These are phyloP conservation scores for Verticillium dahliae DNA, from an alignment of 2,329 filamentous ascomycete species.

Conservation along the genomic window DNA sequence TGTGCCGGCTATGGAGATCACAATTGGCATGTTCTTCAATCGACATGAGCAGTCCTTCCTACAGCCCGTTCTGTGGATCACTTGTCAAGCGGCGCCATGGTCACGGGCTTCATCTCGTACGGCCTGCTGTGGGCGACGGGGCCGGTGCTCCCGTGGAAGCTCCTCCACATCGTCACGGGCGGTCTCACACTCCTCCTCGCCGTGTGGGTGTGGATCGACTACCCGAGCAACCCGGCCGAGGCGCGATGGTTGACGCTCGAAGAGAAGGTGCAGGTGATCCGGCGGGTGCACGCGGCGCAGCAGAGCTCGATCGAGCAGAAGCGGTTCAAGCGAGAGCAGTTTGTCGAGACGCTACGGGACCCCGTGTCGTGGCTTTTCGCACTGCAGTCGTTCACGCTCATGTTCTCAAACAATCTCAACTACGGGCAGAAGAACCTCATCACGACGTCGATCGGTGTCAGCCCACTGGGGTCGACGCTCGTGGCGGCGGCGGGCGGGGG, in stretches of 20 bases:
- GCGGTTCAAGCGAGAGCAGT: slow-evolving; percentile 23
- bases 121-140: slow-evolving; percentile 29
- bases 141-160: slow-evolving; percentile 27
- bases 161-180: slow-evolving; percentile 31
- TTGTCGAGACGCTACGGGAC: slow-evolving; percentile 19
- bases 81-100: slow-evolving; percentile 24
- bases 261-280: slow-evolving; percentile 14
- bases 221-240: slow-evolving; percentile 13
- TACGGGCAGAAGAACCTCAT: slow-evolving; percentile 32
- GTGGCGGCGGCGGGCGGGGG: slow-evolving; percentile 28
- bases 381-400: slow-evolving; percentile 22
- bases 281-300: slow-evolving; percentile 21
- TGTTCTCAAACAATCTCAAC: slow-evolving; percentile 30
- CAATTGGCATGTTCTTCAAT: slow-evolving; percentile 31
- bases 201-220: slow-evolving; percentile 25
- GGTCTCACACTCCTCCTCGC: slow-evolving; percentile 25
- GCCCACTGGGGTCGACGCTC: slow-evolving; percentile 28
- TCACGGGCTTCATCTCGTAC: slow-evolving; percentile 31
- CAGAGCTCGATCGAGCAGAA: slow-evolving; percentile 31
- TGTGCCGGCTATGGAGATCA: slow-evolving; percentile 33
- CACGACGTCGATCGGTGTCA: slow-evolving; percentile 25
- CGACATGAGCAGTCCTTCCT: slow-evolving; percentile 24
- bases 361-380: slow-evolving; percentile 24
- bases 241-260: slow-evolving; percentile 16
- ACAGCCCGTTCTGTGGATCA: slow-evolving; percentile 26